phyloP scores from a whole-genome alignment of 2,329 filamentous ascomycete species.

The Aspergillus luchuensis region DNA sequence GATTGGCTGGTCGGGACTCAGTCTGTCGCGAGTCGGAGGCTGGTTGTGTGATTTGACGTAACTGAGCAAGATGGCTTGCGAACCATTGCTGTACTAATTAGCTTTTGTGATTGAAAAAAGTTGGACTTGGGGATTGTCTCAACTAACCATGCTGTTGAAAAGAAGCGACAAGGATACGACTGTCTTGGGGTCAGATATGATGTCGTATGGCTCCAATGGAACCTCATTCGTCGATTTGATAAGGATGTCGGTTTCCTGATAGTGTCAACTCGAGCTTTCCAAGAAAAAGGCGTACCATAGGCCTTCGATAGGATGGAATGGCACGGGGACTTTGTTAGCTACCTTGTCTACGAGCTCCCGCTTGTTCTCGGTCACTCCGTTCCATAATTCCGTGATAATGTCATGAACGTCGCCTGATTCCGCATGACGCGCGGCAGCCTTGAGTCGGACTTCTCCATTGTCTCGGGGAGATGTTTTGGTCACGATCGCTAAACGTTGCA shows the following conservation, averaged over 20 bases:
- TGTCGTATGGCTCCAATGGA: conserved; percentile 72
- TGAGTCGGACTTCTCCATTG: conserved; percentile 64
- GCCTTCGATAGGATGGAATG: neutral
- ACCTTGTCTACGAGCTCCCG: conserved; percentile 64
- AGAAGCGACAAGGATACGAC: conserved; percentile 82
- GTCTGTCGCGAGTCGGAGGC: conserved; percentile 57
- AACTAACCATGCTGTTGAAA: conserved; percentile 80
- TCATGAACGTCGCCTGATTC: conserved; percentile 73
- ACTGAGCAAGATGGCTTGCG: conserved; percentile 74
- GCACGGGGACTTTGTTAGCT: neutral
- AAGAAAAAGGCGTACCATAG: neutral
- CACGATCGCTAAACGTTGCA: conserved; percentile 57
- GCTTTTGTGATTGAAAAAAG: neutral
- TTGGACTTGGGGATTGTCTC: neutral
- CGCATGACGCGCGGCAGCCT: conserved; percentile 68
- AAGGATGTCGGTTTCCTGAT: conserved; percentile 56
- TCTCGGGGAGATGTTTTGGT: conserved; percentile 55
- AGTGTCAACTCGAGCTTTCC: conserved; percentile 18
- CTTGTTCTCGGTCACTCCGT: conserved; percentile 52
- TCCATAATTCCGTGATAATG: conserved; percentile 68
- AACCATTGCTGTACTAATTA: conserved; percentile 71
- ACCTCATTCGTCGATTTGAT: conserved; percentile 58
- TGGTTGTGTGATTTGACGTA: conserved; percentile 79
- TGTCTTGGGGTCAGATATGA: conserved; percentile 86
- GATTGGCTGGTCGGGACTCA: conserved; percentile 56